These are phyloP conservation scores for Monoraphidium neglectum DNA, from an alignment of 139 green algal genomes.

Conservation along the genomic window DNA sequence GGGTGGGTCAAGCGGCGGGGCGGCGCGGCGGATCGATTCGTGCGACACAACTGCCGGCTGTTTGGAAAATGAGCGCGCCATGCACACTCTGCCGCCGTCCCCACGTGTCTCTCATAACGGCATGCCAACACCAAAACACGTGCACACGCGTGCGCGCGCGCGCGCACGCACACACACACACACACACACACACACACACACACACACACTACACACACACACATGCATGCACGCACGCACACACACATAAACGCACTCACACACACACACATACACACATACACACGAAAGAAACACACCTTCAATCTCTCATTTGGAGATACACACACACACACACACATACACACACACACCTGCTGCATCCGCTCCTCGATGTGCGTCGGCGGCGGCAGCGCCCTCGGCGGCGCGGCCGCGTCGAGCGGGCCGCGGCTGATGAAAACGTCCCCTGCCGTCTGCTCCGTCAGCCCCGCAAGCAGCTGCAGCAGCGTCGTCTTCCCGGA, in stretches of 20 bases:
- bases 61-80: too few species aligned
- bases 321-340: neutral
- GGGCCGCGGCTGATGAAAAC: constrained; percentile 27
- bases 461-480: constrained; percentile 69
- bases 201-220: too few species aligned
- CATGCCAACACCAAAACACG: too few species aligned
- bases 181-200: too few species aligned
- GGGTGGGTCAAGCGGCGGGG: too few species aligned
- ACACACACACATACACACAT: neutral
- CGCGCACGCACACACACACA: too few species aligned
- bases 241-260: neutral
- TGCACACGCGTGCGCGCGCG: too few species aligned
- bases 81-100: too few species aligned
- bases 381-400: constrained; percentile 1
- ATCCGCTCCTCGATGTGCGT: constrained; percentile 50
- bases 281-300: neutral
- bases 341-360: constrained; percentile 27
- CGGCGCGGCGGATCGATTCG: too few species aligned
- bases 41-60: too few species aligned
- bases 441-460: constrained; percentile 54
- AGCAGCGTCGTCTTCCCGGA: constrained; percentile 92
- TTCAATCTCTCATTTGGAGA: neutral
- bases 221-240: too few species aligned
- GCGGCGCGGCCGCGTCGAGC: neutral
- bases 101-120: too few species aligned